Conservation (phyloP, 192 early-diverging fungal genomes). For the Chytriomyces confervae region DNA sequence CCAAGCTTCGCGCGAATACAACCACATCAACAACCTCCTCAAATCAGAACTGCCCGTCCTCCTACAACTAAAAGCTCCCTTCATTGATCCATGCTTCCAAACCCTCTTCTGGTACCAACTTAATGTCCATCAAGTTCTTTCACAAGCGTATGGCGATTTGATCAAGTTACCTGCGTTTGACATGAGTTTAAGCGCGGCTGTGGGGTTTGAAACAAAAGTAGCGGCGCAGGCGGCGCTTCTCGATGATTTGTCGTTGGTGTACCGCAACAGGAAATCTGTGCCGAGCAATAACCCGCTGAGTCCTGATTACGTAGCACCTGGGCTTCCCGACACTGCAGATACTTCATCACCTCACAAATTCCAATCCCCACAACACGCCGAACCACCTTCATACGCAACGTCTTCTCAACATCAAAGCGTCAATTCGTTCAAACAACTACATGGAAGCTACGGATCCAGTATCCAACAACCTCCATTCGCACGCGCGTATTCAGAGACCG, state of each 20-base stretch:
- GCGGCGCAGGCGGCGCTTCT: conserved; percentile 25
- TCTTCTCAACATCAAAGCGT: not conserved
- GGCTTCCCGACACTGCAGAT: not conserved
- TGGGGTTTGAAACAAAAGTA: conserved; percentile 25
- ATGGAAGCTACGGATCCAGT: not conserved
- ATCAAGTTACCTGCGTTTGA: conserved; percentile 23
- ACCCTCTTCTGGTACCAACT: conserved; percentile 85
- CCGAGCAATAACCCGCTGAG: conserved; percentile 15
- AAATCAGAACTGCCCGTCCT: conserved; percentile 82
- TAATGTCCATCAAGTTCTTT: conserved; percentile 73
- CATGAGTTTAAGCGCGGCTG: conserved; percentile 10
- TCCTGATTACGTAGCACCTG: conserved; percentile 21
- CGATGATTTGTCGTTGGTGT: conserved; percentile 27
- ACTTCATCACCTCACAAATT: not conserved
- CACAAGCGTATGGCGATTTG: not conserved
- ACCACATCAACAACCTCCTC: conserved; percentile 79
- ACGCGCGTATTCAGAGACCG: not conserved
- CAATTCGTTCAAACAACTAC: not conserved
- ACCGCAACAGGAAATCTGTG: conserved; percentile 10
- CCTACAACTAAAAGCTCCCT: conserved; percentile 71
- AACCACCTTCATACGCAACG: not conserved
- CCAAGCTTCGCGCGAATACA: conserved; percentile 83
- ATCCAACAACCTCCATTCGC: not conserved
- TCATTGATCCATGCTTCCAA: conserved; percentile 88
- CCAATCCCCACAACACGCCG: not conserved